phyloP scores from a whole-genome alignment of 2,329 filamentous ascomycete genomes.

The Cladosporium sp. region DNA sequence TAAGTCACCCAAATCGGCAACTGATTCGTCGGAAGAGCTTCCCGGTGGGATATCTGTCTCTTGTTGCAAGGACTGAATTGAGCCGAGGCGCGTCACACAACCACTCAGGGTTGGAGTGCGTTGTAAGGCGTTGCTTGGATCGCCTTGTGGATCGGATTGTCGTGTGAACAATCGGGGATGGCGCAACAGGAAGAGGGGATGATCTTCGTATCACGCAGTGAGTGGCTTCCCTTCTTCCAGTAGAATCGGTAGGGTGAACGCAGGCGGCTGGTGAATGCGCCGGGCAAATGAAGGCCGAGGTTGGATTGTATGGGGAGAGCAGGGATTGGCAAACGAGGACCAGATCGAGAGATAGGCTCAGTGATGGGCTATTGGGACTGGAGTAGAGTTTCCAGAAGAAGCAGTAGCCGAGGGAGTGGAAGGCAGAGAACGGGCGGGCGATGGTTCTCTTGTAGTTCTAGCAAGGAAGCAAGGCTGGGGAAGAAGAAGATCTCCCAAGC shows the following conservation, averaged over 20 bases:
- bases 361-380: no score
- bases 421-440: background rate
- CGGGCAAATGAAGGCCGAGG: conserved; percentile 6
- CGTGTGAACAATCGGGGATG: conserved; percentile 1
- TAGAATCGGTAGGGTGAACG: background rate
- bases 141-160: conserved; percentile 7
- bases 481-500: background rate
- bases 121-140: background rate
- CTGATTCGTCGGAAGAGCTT: conserved; percentile 11
- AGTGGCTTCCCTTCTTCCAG: no score
- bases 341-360: background rate
- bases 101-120: background rate
- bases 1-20: conserved; percentile 3
- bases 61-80: conserved; percentile 1
- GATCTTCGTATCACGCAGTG: background rate
- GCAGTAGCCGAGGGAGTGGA: conserved; percentile 9
- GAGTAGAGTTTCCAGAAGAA: background rate
- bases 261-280: background rate
- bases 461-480: conserved; percentile 5
- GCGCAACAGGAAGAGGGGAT: background rate
- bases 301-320: background rate
- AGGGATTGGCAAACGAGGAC: background rate
- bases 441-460: conserved; percentile 2
- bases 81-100: conserved; percentile 3
- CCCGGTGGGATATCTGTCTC: background rate